phyloP scores from a whole-genome alignment of 139 green algal species.

The Coelastrella sp. region DNA sequence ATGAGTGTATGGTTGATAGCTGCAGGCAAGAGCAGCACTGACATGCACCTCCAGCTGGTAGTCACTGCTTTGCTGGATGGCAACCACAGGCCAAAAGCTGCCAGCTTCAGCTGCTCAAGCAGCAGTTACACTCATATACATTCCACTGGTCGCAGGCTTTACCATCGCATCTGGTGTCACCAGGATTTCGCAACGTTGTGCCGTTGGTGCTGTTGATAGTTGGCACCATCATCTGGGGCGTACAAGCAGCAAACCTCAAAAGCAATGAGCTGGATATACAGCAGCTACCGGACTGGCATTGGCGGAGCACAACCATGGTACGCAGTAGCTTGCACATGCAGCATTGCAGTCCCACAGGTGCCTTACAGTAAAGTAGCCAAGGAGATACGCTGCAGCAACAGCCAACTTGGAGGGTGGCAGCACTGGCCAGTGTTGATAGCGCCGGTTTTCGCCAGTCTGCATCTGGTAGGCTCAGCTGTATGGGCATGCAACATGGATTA shows the following conservation, averaged over 20 bases:
- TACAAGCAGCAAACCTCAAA: neutral
- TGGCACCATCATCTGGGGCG: constrained; percentile 15
- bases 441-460: too few species aligned
- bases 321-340: neutral
- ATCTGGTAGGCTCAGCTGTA: too few species aligned
- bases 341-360: too few species aligned
- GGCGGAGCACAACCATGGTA: neutral
- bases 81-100: neutral
- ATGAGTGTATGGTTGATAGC: too few species aligned
- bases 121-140: neutral
- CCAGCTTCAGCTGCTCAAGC: neutral
- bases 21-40: too few species aligned
- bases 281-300: neutral
- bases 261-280: neutral
- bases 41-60: too few species aligned
- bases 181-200: constrained; percentile 28
- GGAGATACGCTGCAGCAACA: neutral
- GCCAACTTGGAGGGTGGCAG: too few species aligned
- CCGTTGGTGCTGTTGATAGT: constrained; percentile 8
- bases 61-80: too few species aligned
- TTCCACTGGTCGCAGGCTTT: neutral
- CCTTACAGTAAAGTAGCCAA: too few species aligned
- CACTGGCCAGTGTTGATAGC: too few species aligned
- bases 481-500: too few species aligned
- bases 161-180: neutral